Base-by-base conservation (phyloP, 1,139 yeast species). In the Scheffersomyces lignicola region DNA sequence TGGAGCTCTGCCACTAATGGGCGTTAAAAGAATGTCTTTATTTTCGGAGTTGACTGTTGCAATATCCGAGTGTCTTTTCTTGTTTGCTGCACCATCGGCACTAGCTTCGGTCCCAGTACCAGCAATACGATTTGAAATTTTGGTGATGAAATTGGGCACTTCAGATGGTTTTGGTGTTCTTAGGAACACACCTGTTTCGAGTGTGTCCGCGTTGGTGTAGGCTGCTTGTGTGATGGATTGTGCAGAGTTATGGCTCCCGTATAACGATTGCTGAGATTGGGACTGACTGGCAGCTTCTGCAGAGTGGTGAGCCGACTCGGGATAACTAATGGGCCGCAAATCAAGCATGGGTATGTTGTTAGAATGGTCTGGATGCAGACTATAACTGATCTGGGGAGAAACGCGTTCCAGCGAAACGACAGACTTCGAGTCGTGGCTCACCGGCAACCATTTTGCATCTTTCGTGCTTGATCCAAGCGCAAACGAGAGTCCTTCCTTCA, bases 101-200 rank as follows among this genome's bases (percentile, higher is more conserved):
- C 18, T 28, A 16, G 23, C 20, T 17, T 17, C 29, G 1, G 52
- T 38, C 8, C 62, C 64, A 10, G 59, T 41, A 4, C 75, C 76
- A 1, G 73, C 74, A 33, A 69, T 60, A 45, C 76, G 63, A 35
- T 69, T 71, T 0, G 73, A 64, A 3, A 69, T 56, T 37, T 70
- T 48, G 3, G 69, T 45, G 24, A 69, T 41, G 3, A 59, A 54
- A 36, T 58, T 56, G 4, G 69, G 36, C n/a, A n/a, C n/a, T n/a
- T n/a, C n/a, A n/a, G n/a, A n/a, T n/a, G n/a, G n/a, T n/a, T n/a
- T n/a, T n/a, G n/a, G n/a, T n/a, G n/a, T n/a, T n/a, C n/a, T n/a
- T n/a, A n/a, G n/a, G n/a, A n/a, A n/a, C n/a, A n/a, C n/a, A n/a
- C n/a, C n/a, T n/a, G n/a, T n/a, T n/a, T n/a, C n/a, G n/a, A n/a